These are phyloP conservation scores for Zygnema circumcarinatum DNA, from an alignment of 139 green algal genomes.

Conservation along the genomic window DNA sequence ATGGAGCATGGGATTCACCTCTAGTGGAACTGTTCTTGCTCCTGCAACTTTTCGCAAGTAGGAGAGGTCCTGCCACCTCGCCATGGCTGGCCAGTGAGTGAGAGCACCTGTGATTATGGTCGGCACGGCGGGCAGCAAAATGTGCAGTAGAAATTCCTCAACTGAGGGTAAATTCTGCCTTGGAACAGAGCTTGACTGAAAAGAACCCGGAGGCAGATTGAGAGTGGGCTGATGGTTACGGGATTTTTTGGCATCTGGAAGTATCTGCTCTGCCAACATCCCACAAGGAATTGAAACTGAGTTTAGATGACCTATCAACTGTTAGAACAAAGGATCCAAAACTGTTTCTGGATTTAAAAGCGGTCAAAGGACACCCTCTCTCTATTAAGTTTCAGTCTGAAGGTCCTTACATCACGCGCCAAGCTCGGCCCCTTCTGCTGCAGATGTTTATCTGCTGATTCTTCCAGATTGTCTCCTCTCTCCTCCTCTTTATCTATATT, in stretches of 20 bases:
- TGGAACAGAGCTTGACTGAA: background rate
- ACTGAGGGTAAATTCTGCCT: constrained; percentile 33
- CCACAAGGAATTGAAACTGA: background rate
- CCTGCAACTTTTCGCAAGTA: constrained; percentile 80
- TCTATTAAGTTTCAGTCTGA: too few species aligned
- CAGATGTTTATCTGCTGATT: too few species aligned
- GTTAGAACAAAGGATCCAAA: background rate
- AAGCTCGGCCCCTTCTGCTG: too few species aligned
- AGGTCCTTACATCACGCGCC: too few species aligned
- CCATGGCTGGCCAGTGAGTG: constrained; percentile 82
- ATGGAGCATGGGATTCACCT: constrained; percentile 68
- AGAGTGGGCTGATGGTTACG: background rate
- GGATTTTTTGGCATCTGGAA: background rate
- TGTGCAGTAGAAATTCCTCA: constrained; percentile 28
- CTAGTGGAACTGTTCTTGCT: constrained; percentile 85
- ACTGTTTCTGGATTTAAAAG: background rate
- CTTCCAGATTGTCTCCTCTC: too few species aligned
- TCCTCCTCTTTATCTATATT: too few species aligned
- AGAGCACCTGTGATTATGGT: constrained; percentile 67
- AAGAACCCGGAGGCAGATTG: constrained; percentile 6
- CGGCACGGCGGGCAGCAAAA: constrained; percentile 33
- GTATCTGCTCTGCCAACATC: background rate
- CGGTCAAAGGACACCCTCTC: too few species aligned
- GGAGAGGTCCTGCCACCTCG: constrained; percentile 70
- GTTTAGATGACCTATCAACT: background rate